phyloP scores from a whole-genome alignment of 2,329 filamentous ascomycete species.

The Alternaria novae-zelandiae region DNA sequence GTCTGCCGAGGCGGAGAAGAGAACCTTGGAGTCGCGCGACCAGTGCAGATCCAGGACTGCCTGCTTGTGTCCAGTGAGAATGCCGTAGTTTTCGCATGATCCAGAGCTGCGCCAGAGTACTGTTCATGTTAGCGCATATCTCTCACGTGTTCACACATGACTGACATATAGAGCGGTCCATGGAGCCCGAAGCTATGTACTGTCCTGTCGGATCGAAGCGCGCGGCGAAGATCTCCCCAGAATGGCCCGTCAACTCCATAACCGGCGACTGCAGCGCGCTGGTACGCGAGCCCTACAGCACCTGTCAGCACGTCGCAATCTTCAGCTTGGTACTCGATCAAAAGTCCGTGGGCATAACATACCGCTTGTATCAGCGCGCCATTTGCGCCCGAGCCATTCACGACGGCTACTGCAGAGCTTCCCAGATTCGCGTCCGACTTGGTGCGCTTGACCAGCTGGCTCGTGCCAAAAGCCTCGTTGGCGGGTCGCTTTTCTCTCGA shows the following conservation, averaged over 20 bases:
- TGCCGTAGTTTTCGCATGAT: constrained; percentile 91
- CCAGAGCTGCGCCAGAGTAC: constrained; percentile 95
- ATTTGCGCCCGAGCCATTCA: constrained; percentile 63
- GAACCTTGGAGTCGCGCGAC: constrained; percentile 89
- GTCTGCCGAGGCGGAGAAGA: constrained; percentile 94
- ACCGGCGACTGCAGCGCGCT: constrained; percentile 87
- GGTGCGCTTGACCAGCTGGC: constrained; percentile 87
- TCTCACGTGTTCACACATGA: constrained; percentile 22
- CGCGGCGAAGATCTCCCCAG: constrained; percentile 86
- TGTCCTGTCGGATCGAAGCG: constrained; percentile 89
- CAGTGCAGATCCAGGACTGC: constrained; percentile 93
- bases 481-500: constrained; percentile 91
- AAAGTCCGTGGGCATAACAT: constrained; percentile 57
- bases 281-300: constrained; percentile 72
- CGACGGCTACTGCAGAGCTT: constrained; percentile 63
- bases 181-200: constrained; percentile 90
- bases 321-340: constrained; percentile 35
- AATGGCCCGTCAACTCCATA: constrained; percentile 84
- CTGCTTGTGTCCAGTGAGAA: constrained; percentile 86
- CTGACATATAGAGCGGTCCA: constrained; percentile 89
- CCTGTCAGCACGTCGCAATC: constrained; percentile 38
- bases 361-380: constrained; percentile 71
- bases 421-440: constrained; percentile 69
- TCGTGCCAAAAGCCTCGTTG: constrained; percentile 78
- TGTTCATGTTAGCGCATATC: constrained; percentile 48